Evolutionary conservation across 1,284 basidiomycete genomes (phyloP).

Genomic region (Kwoniella shivajii): DNA sequence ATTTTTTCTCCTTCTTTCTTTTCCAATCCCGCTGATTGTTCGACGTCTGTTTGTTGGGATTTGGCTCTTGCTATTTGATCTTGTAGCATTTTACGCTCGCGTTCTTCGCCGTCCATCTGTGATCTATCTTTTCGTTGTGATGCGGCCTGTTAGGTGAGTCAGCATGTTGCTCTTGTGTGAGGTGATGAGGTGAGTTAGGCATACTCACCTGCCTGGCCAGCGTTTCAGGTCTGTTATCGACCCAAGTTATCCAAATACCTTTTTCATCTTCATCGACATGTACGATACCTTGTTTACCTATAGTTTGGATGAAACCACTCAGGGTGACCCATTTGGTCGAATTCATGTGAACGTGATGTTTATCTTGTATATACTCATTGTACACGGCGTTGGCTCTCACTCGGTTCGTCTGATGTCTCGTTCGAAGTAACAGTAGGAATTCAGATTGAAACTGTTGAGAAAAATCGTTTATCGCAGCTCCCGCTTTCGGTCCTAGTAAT

Average conservation of each 20-base stretch:
- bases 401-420: slow-evolving; percentile 87
- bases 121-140: slow-evolving; percentile 88
- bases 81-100: slow-evolving; percentile 83
- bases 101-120: slow-evolving; percentile 89
- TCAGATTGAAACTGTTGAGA: slow-evolving; percentile 87
- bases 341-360: slow-evolving; percentile 97
- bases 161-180: not conserved
- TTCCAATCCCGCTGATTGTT: slow-evolving; percentile 62
- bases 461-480: slow-evolving; percentile 86
- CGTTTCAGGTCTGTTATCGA: slow-evolving; percentile 92
- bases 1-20: slow-evolving; percentile 63
- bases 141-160: slow-evolving; percentile 64
- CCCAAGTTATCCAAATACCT: slow-evolving; percentile 96
- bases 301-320: slow-evolving; percentile 88
- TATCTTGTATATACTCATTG: slow-evolving; percentile 97
- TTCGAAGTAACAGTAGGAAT: slow-evolving; percentile 76
- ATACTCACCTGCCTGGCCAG: slow-evolving; percentile 77
- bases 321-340: slow-evolving; percentile 96
- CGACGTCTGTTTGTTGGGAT: slow-evolving; percentile 36
- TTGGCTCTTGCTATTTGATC: slow-evolving; percentile 91
- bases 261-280: slow-evolving; percentile 97
- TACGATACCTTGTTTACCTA: slow-evolving; percentile 84
- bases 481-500: slow-evolving; percentile 88
- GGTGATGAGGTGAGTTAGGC: not conserved
- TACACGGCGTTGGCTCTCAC: slow-evolving; percentile 94